Percentiles rank a stretch among this genome's conserved stretches.
Conservation (phyloP, 169 alveolate genomes). For the Eimeria falciformis region DNA sequence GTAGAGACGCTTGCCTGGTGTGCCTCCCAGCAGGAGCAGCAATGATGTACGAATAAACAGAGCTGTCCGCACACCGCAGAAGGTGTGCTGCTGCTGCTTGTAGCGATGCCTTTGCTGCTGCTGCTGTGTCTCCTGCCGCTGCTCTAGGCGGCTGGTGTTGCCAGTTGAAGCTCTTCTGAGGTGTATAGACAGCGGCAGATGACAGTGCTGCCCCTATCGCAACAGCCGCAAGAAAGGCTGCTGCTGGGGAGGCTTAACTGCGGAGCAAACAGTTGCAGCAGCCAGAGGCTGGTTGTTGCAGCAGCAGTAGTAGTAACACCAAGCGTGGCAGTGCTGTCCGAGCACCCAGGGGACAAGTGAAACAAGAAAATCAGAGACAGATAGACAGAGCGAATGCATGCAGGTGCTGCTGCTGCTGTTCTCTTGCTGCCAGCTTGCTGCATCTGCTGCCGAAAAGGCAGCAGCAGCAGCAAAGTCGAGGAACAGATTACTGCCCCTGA, state of each 20-base stretch:
- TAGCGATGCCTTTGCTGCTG: no score
- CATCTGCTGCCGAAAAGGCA: slow-evolving; percentile 15
- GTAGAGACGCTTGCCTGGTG: no score
- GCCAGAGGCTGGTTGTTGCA: slow-evolving; percentile 43
- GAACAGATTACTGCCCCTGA: no score
- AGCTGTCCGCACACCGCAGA: no score
- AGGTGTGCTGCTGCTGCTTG: no score
- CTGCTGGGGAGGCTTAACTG: not conserved
- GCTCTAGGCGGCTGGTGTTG: not conserved
- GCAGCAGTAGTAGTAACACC: not conserved
- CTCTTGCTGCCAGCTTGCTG: not conserved
- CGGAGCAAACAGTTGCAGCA: not conserved
- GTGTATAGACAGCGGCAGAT: not conserved
- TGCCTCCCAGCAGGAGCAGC: no score
- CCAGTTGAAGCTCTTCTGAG: not conserved
- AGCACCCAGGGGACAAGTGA: not conserved
- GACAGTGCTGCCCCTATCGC: not conserved
- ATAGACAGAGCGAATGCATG: not conserved
- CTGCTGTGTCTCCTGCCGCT: not conserved
- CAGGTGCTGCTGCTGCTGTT: slow-evolving; percentile 25
- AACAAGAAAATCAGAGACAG: not conserved
- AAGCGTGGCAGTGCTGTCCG: not conserved
- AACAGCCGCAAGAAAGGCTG: not conserved
- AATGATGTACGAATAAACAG: no score
- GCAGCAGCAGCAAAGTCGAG: not conserved